Conservation (phyloP, 257 asterid species). For the Gentiana dahurica region DNA sequence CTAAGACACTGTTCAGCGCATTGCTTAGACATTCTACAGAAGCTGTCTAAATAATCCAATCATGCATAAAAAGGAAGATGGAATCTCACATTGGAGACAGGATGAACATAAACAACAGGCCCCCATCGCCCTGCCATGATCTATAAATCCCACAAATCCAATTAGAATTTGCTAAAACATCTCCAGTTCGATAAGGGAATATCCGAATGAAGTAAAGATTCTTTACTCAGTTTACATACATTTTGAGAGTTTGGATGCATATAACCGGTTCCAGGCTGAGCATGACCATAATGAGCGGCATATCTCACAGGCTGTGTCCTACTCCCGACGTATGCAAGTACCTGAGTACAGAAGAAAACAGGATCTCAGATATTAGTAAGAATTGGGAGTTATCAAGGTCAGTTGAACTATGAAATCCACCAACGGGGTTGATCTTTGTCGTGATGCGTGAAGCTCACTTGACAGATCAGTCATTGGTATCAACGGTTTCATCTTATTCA, state of each 20-base stretch:
- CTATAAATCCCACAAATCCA: slow-evolving; percentile 29
- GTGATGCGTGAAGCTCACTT: too few species aligned
- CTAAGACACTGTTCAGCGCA: too few species aligned
- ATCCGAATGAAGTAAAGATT: too few species aligned
- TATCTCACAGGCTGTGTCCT: slow-evolving; percentile 48
- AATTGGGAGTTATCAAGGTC: too few species aligned
- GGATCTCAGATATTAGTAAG: not conserved
- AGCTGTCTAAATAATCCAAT: too few species aligned
- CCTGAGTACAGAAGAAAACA: slow-evolving; percentile 26
- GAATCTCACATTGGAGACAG: slow-evolving; percentile 53
- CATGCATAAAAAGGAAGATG: too few species aligned
- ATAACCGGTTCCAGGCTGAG: slow-evolving; percentile 41
- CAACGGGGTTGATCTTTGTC: too few species aligned
- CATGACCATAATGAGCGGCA: slow-evolving; percentile 45
- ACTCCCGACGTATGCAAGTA: slow-evolving; percentile 49
- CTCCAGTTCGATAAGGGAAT: not conserved
- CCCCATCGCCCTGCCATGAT: slow-evolving; percentile 54
- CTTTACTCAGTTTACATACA: slow-evolving; percentile 24
- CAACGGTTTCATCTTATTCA: too few species aligned
- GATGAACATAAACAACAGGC: slow-evolving; percentile 60
- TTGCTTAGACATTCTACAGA: too few species aligned
- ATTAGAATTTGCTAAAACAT: not conserved
- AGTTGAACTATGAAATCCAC: too few species aligned
- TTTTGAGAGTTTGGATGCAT: slow-evolving; percentile 54
- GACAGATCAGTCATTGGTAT: too few species aligned